Evolutionary conservation across 2,329 filamentous ascomycete genomes (phyloP).

Genomic region (Aspergillus sp.): DNA sequence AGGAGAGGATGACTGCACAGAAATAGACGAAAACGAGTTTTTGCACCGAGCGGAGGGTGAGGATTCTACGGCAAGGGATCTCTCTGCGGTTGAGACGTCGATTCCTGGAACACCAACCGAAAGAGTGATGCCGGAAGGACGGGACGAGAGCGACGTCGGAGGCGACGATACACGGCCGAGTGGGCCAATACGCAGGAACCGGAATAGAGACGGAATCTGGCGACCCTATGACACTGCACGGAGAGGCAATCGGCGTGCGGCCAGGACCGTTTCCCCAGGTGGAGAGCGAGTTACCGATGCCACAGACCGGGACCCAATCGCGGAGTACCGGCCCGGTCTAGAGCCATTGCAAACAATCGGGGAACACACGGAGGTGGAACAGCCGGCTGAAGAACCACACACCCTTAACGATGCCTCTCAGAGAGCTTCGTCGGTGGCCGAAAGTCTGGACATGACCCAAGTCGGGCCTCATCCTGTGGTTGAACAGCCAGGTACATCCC

Average conservation of each 20-base stretch:
- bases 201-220: conserved; percentile 2
- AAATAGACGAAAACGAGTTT: conserved; percentile 2
- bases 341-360: neutral
- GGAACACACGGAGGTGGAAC: neutral
- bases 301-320: neutral
- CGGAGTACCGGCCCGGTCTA: neutral
- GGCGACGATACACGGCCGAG: neutral
- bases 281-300: conserved; percentile 1
- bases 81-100: conserved; percentile 1
- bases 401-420: neutral
- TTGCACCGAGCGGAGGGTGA: neutral
- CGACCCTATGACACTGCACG: conserved; percentile 1
- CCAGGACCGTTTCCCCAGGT: conserved; percentile 1
- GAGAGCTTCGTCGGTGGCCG: neutral
- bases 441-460: neutral
- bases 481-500: neutral
- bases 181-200: neutral
- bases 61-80: neutral
- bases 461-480: neutral
- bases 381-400: neutral
- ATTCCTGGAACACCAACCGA: neutral
- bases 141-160: neutral
- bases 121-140: neutral
- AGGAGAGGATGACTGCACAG: neutral
- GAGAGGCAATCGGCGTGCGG: conserved; percentile 1